A percentile compares a stretch with the other conserved stretches of the same genome.
Evolutionary conservation across 306 rosid genomes (phyloP).

Genomic region (Vigna unguiculata): DNA sequence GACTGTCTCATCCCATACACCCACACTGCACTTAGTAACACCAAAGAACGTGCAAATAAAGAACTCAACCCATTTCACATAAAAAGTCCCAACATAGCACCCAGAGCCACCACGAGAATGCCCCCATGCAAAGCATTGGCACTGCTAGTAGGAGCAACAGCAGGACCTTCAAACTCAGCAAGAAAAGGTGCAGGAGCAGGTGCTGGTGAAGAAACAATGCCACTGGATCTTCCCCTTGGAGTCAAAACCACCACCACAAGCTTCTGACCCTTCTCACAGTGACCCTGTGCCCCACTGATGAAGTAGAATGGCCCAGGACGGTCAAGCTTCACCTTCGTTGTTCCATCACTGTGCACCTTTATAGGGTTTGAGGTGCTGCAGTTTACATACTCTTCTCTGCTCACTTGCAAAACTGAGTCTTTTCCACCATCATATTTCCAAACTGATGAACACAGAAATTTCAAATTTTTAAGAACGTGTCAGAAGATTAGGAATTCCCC

Average conservation of each 20-base stretch:
- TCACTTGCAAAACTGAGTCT: conserved; percentile 81
- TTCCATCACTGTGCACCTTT: conserved; percentile 59
- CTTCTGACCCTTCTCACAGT: conserved; percentile 82
- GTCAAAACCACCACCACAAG: conserved; percentile 66
- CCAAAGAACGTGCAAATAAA: not conserved
- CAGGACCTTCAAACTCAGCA: conserved; percentile 55
- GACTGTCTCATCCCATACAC: conserved; percentile 10
- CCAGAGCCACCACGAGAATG: conserved; percentile 46
- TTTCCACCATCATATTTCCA: conserved; percentile 72
- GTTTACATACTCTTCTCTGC: conserved; percentile 52
- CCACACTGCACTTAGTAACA: not conserved
- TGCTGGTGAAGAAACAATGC: conserved; percentile 40
- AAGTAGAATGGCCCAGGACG: conserved; percentile 70
- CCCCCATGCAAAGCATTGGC: conserved; percentile 52
- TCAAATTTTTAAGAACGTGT: not conserved
- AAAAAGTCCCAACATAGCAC: conserved; percentile 49
- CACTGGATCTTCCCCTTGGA: conserved; percentile 46
- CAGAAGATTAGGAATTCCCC: not conserved
- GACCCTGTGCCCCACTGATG: conserved; percentile 78
- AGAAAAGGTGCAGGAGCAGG: conserved; percentile 66
- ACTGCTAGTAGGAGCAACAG: conserved; percentile 79
- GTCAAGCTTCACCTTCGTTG: conserved; percentile 65
- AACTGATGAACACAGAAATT: conserved; percentile 38
- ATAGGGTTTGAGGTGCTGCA: conserved; percentile 66
- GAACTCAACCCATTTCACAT: not conserved